Percentiles rank a stretch among this genome's conserved stretches.
Conservation (phyloP, 305 asterid species). For the Fraxinus baroniana region DNA sequence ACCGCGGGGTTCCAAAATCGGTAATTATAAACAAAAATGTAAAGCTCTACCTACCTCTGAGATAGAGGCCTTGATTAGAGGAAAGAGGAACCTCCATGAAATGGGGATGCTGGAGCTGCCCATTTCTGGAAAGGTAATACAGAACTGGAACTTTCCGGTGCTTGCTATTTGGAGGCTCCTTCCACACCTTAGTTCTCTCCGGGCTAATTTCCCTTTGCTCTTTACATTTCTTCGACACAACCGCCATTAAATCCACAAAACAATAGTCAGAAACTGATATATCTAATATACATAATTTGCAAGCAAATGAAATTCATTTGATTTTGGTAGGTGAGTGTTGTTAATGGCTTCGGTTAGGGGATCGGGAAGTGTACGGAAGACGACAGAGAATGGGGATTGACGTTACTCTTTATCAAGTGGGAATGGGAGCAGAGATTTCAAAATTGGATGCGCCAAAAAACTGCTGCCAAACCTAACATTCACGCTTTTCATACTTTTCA, state of each 20-base stretch:
- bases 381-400: not conserved
- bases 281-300: not conserved
- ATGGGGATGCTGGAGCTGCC: conserved; percentile 56
- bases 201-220: conserved; percentile 37
- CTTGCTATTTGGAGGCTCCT: conserved; percentile 27
- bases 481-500: not conserved
- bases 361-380: not conserved
- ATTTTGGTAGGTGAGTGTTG: not conserved
- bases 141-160: conserved; percentile 41
- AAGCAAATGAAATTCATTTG: too few relatives aligned
- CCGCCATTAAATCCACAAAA: not conserved
- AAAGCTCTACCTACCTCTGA: conserved; percentile 33
- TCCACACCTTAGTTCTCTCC: conserved; percentile 34
- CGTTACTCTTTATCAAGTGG: not conserved
- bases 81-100: conserved; percentile 66
- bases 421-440: not conserved
- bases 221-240: not conserved
- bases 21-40: not conserved
- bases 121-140: conserved; percentile 45
- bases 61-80: conserved; percentile 59
- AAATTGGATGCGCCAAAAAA: not conserved
- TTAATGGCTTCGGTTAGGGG: not conserved
- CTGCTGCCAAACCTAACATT: not conserved
- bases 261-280: not conserved
- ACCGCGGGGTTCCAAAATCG: not conserved